Conservation (phyloP, 2,329 filamentous ascomycete species). For the Colletotrichum costaricense region DNA sequence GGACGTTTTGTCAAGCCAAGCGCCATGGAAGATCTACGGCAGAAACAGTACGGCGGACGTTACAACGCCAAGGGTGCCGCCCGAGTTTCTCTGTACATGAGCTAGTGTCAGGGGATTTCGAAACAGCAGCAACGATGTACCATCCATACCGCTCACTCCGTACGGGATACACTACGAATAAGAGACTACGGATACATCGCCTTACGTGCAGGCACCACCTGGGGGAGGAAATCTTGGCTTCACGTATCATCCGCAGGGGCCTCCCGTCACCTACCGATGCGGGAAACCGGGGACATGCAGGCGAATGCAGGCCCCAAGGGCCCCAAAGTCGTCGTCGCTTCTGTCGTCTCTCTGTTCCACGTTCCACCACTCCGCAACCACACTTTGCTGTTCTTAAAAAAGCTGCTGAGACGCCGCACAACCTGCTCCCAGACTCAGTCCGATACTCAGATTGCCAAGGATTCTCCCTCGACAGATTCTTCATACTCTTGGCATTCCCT, state of each 20-base stretch:
- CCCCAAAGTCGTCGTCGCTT: conserved; percentile 1
- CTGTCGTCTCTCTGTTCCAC: neutral
- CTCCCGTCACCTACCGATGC: conserved; percentile 2
- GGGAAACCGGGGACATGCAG: conserved; percentile 1
- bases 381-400: conserved; percentile 32
- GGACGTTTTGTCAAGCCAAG: neutral
- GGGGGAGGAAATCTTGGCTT: neutral
- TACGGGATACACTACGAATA: no score
- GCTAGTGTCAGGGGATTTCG: neutral
- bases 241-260: neutral
- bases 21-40: neutral
- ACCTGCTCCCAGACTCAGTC: conserved; percentile 33
- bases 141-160: neutral
- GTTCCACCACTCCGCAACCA: neutral
- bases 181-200: no score
- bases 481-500: neutral
- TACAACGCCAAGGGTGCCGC: conserved; percentile 26
- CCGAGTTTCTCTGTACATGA: neutral
- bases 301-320: neutral
- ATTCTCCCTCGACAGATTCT: conserved; percentile 21
- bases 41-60: conserved; percentile 21
- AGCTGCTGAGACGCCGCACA: conserved; percentile 36
- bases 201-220: neutral
- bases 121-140: conserved; percentile 7
- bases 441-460: conserved; percentile 34